Percentiles rank a stretch among this genome's conserved stretches.
These are phyloP conservation scores for Barnettozyma populi DNA, from an alignment of 805 yeast species.

Conservation along the genomic window DNA sequence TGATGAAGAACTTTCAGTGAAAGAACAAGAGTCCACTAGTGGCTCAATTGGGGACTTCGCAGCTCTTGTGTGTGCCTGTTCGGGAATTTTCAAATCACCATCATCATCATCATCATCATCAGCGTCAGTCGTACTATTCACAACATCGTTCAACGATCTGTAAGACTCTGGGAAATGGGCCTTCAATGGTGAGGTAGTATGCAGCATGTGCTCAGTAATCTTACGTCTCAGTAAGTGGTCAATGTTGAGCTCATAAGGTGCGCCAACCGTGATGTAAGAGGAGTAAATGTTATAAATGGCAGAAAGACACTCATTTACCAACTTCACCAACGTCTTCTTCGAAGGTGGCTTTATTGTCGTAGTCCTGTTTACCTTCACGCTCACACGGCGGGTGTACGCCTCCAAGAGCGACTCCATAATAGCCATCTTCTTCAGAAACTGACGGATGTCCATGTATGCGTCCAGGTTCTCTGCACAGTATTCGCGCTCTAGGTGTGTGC, in stretches of 20 bases:
- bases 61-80: not conserved
- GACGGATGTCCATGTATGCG: conserved; percentile 55
- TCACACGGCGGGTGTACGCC: conserved; percentile 16
- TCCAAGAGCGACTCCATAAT: conserved; percentile 37
- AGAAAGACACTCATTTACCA: conserved; percentile 52
- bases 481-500: conserved; percentile 56
- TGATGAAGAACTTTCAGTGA: not conserved
- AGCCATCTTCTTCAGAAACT: conserved; percentile 43
- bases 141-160: not conserved
- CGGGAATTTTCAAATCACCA: not conserved
- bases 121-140: not conserved
- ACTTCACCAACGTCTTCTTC: conserved; percentile 30
- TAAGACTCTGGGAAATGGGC: conserved; percentile 8
- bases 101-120: conserved; percentile 3
- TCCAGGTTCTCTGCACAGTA: conserved; percentile 74
- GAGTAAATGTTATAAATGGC: conserved; percentile 61
- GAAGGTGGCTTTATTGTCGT: conserved; percentile 11
- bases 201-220: conserved; percentile 36
- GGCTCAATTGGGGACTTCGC: not conserved
- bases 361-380: conserved; percentile 8
- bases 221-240: conserved; percentile 45
- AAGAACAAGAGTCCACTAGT: not conserved
- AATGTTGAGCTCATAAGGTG: conserved; percentile 68
- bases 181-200: conserved; percentile 32
- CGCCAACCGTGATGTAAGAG: conserved; percentile 56